phyloP scores from a whole-genome alignment of 331 rosid species.

The Acacia concinna region DNA sequence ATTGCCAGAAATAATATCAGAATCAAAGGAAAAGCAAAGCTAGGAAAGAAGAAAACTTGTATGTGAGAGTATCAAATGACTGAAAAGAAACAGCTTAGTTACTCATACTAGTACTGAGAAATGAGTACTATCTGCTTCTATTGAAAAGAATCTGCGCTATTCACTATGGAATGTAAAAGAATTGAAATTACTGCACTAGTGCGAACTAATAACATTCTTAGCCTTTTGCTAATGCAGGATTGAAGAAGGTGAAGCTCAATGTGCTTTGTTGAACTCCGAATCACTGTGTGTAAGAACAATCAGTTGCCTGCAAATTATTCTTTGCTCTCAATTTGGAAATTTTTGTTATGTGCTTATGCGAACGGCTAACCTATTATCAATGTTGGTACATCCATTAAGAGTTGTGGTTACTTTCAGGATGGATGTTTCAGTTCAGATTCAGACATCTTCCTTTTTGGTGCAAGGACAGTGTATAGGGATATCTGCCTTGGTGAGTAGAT shows the following conservation, averaged over 20 bases:
- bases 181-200: constrained; percentile 4
- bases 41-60: not conserved
- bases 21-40: not conserved
- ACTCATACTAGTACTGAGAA: constrained; percentile 4
- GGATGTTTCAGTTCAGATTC: constrained; percentile 85
- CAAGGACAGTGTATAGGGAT: constrained; percentile 74
- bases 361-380: constrained; percentile 18
- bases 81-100: not conserved
- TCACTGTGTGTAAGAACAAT: constrained; percentile 57
- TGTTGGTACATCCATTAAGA: not conserved
- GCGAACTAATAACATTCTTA: constrained; percentile 12
- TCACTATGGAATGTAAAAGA: constrained; percentile 2
- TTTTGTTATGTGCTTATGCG: constrained; percentile 7
- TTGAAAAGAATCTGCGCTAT: constrained; percentile 28
- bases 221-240: constrained; percentile 50
- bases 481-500: constrained; percentile 70
- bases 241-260: constrained; percentile 91
- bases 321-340: constrained; percentile 2
- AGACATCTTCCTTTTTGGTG: constrained; percentile 85
- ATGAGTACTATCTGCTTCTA: not conserved
- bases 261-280: constrained; percentile 73
- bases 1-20: not conserved
- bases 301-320: not conserved
- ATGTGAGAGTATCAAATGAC: not conserved
- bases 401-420: constrained; percentile 45